phyloP scores from a whole-genome alignment of 2,329 filamentous ascomycete species.

The Penicillium sp. region DNA sequence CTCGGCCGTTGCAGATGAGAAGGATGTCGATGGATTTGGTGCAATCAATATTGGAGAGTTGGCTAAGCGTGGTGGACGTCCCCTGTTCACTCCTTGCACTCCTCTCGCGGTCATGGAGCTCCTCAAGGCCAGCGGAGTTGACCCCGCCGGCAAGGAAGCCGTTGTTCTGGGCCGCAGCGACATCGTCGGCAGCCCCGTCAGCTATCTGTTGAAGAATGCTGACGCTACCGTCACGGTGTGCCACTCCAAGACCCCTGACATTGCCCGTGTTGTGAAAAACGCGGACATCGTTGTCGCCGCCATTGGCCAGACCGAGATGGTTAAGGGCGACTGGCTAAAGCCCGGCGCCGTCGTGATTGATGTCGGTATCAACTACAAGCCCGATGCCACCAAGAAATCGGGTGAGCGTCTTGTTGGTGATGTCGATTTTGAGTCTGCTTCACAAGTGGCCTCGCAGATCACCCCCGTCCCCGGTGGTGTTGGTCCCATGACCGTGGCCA shows the following conservation, averaged over 20 bases:
- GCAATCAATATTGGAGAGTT: slow-evolving; percentile 93
- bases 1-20: slow-evolving; percentile 86
- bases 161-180: slow-evolving; percentile 94
- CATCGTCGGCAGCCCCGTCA: slow-evolving; percentile 96
- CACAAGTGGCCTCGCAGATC: slow-evolving; percentile 85
- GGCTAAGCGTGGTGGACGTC: slow-evolving; percentile 88
- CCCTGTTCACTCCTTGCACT: slow-evolving; percentile 91
- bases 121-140: slow-evolving; percentile 78
- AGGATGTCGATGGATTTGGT: slow-evolving; percentile 98
- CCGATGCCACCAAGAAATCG: slow-evolving; percentile 86
- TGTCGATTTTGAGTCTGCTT: slow-evolving; percentile 86
- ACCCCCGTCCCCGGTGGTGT: slow-evolving; percentile 97
- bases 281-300: slow-evolving; percentile 92
- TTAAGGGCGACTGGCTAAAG: slow-evolving; percentile 96
- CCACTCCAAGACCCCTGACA: slow-evolving; percentile 80
- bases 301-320: slow-evolving; percentile 82
- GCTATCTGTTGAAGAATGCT: slow-evolving; percentile 91
- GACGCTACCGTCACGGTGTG: slow-evolving; percentile 96
- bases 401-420: slow-evolving; percentile 92
- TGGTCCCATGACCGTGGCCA: slow-evolving; percentile 97
- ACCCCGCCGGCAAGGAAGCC: slow-evolving; percentile 85
- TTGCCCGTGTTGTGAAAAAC: slow-evolving; percentile 73
- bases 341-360: slow-evolving; percentile 94
- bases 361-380: slow-evolving; percentile 94
- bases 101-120: slow-evolving; percentile 97